Evolutionary conservation across 225 moss, liverwort and hornwort genomes (phyloP), one percentile per base, ranked within the genome.

Genomic region (Neckera pumila): DNA sequence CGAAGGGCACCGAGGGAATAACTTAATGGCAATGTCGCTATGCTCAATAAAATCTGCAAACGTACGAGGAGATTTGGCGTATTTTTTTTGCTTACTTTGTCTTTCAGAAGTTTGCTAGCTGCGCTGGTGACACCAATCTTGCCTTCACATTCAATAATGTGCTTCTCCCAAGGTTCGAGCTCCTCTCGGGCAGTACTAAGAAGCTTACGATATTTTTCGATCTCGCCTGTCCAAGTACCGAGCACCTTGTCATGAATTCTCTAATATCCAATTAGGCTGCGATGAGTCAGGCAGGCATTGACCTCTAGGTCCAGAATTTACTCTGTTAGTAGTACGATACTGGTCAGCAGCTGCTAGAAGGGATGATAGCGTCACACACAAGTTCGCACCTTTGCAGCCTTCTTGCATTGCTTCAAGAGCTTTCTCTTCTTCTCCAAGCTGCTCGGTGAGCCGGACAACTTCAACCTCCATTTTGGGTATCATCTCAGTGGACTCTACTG

Each of bases 141-240:
- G 90, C 99, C 92, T 90, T 97, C 90, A 85, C 97, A 96, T 65
- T 96, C 95, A 81, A 95, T 97, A 47, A 96, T 93, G 86, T 96
- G 95, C 90, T 92, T 96, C 89, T 99, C 99, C 99, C 97, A 97
- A 54, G 99, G 96, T 87, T 99, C 95, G 36, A 99, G 96, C 92
- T 99, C 96, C 64, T 89, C 87, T 80, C 97, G 94, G 36, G 92
- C 99, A 40, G 87, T 88, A 38, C 83, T 89, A 60, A 97, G 93
- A 81, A 93, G 91, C 83, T 93, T 93, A 73, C 93, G 96, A 89
- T 91, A 94, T 81, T 94, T 94, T 84, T 97, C 96, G 79, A 97
- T 96, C 75, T 99, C 96, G 61, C 88, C 97, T 99, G 93, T 85
- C 79, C 87, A 91, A 40, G 45, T 61, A 36, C 69, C 73, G 33